These are phyloP conservation scores for Furcasterigmium sp. DNA, from an alignment of 2,329 filamentous ascomycete species.

Conservation along the genomic window DNA sequence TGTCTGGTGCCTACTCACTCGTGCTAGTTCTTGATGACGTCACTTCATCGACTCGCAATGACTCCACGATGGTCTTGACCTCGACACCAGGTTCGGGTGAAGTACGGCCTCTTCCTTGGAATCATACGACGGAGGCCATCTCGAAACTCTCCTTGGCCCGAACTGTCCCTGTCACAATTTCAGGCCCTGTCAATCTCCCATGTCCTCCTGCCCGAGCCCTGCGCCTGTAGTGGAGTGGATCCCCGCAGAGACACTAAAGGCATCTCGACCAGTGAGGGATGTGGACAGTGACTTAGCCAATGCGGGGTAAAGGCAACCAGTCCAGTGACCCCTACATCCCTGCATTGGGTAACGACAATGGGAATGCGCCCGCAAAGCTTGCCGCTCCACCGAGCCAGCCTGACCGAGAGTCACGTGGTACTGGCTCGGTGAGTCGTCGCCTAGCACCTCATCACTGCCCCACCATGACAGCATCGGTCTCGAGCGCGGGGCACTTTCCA, in stretches of 20 bases:
- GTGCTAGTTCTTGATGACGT: too few species aligned
- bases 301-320: conserved; percentile 2
- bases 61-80: too few species aligned
- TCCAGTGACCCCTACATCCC: not conserved
- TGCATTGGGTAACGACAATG: not conserved
- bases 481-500: not conserved
- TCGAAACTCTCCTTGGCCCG: not conserved
- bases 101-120: not conserved
- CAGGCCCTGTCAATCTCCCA: not conserved
- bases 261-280: not conserved
- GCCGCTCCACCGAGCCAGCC: not conserved
- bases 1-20: not conserved
- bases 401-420: not conserved
- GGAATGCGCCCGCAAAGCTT: too few species aligned
- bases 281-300: not conserved
- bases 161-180: not conserved
- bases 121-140: not conserved
- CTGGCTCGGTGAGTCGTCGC: too few species aligned
- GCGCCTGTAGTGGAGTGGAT: not conserved
- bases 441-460: too few species aligned
- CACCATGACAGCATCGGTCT: conserved; percentile 5
- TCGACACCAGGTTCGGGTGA: too few species aligned
- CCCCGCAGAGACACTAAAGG: not conserved
- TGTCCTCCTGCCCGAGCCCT: not conserved
- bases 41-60: not conserved